Evolutionary conservation across 2,329 filamentous ascomycete species (phyloP).

Genomic region (Pyrenophora graminea): DNA sequence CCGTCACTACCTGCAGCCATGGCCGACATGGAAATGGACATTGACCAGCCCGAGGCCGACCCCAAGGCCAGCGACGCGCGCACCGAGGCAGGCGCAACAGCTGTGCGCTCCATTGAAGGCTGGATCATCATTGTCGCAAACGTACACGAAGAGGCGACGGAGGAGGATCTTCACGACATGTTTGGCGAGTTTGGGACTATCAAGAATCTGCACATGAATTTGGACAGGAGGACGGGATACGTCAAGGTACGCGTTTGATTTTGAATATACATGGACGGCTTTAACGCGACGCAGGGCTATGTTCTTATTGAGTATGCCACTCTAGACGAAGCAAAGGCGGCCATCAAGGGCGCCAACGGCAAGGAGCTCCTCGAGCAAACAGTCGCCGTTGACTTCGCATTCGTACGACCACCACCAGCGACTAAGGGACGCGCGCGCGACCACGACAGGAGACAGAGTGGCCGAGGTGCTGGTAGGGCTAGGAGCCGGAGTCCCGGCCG

Average conservation of each 20-base stretch:
- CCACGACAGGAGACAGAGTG: constrained; percentile 38
- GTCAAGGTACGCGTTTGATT: constrained; percentile 68
- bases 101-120: constrained; percentile 84
- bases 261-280: background rate
- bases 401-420: constrained; percentile 72
- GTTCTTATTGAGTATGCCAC: constrained; percentile 84
- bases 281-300: constrained; percentile 65
- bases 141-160: constrained; percentile 83
- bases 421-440: constrained; percentile 54
- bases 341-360: constrained; percentile 77
- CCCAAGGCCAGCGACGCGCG: constrained; percentile 67
- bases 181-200: constrained; percentile 86
- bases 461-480: constrained; percentile 40
- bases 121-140: constrained; percentile 89
- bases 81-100: constrained; percentile 73
- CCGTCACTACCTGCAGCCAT: constrained; percentile 35
- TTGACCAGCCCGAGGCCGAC: constrained; percentile 50
- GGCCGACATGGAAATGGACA: constrained; percentile 54
- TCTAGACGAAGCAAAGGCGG: constrained; percentile 76
- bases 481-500: constrained; percentile 52
- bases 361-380: constrained; percentile 82
- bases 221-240: constrained; percentile 81
- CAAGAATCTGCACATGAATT: constrained; percentile 82
- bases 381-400: constrained; percentile 80
- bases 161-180: constrained; percentile 79